A percentile compares a stretch with the other conserved stretches of the same genome.
Conservation (phyloP, 345 rosid species). For the Eucalyptus sp. region DNA sequence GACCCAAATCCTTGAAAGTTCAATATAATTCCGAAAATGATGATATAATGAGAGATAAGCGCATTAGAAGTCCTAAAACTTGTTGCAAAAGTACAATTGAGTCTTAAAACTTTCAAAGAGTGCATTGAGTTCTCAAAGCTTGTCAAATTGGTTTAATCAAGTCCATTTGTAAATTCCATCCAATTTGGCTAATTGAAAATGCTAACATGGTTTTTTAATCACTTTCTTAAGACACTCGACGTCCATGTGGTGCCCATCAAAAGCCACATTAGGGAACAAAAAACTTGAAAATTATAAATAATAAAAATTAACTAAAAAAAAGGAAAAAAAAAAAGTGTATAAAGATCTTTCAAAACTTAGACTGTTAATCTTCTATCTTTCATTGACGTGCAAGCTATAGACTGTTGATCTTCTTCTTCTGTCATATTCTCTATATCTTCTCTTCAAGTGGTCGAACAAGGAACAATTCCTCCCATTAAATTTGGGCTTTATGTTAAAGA, state of each 20-base stretch:
- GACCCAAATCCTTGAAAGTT: not conserved
- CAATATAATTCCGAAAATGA: not conserved
- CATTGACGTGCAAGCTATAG: not conserved
- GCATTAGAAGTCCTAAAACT: not conserved
- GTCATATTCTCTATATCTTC: not conserved
- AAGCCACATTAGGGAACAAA: not conserved
- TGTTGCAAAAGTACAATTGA: not conserved
- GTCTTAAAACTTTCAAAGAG: not conserved
- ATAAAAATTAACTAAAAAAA: not conserved
- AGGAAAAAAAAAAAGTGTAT: not conserved
- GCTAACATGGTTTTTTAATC: not conserved
- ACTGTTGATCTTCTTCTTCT: not conserved
- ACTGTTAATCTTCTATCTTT: not conserved
- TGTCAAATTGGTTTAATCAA: not conserved
- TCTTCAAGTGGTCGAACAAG: not conserved
- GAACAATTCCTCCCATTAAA: not conserved
- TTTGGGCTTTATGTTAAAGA: not conserved
- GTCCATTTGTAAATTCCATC: not conserved
- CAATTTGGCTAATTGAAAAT: not conserved
- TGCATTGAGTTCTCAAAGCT: not conserved
- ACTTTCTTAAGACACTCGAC: not conserved
- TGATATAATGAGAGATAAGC: not conserved
- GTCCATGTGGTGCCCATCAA: not conserved
- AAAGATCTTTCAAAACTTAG: not conserved
- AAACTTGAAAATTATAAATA: not conserved